A percentile compares a stretch with the other conserved stretches of the same genome.
These are phyloP conservation scores for Heimioporus sp. DNA, from an alignment of 768 basidiomycete species.

Conservation along the genomic window DNA sequence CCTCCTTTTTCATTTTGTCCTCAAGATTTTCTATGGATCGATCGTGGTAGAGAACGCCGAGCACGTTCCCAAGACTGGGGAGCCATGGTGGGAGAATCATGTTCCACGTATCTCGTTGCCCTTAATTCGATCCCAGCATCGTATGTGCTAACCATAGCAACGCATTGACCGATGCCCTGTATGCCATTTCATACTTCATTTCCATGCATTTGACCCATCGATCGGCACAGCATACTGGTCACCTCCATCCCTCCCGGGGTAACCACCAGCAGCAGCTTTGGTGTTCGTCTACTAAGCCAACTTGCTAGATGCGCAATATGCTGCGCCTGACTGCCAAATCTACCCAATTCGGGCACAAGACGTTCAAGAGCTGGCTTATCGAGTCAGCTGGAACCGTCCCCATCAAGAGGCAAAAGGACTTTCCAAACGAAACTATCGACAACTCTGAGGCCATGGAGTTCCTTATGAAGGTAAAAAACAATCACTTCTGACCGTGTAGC, in stretches of 20 bases:
- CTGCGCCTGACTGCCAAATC: slow-evolving; percentile 85
- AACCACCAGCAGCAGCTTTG: slow-evolving; percentile 15
- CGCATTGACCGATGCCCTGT: slow-evolving; percentile 85
- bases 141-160: slow-evolving; percentile 88
- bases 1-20: slow-evolving; percentile 73
- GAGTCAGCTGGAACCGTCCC: slow-evolving; percentile 87
- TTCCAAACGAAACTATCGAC: slow-evolving; percentile 49
- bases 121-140: slow-evolving; percentile 47
- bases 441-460: slow-evolving; percentile 69
- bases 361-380: slow-evolving; percentile 89
- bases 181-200: slow-evolving; percentile 24
- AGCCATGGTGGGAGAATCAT: slow-evolving; percentile 57
- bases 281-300: slow-evolving; percentile 4
- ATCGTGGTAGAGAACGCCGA: slow-evolving; percentile 82
- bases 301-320: slow-evolving; percentile 65
- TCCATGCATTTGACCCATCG: neutral
- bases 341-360: slow-evolving; percentile 78
- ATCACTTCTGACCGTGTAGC: neutral
- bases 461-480: slow-evolving; percentile 55
- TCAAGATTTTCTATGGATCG: slow-evolving; percentile 88
- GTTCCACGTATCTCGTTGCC: neutral
- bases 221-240: slow-evolving; percentile 55
- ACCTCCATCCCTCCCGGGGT: slow-evolving; percentile 72
- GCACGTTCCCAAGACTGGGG: slow-evolving; percentile 66
- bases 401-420: slow-evolving; percentile 74